Conservation (phyloP, 768 basidiomycete species). For the Neoboletus brunneissimus region DNA sequence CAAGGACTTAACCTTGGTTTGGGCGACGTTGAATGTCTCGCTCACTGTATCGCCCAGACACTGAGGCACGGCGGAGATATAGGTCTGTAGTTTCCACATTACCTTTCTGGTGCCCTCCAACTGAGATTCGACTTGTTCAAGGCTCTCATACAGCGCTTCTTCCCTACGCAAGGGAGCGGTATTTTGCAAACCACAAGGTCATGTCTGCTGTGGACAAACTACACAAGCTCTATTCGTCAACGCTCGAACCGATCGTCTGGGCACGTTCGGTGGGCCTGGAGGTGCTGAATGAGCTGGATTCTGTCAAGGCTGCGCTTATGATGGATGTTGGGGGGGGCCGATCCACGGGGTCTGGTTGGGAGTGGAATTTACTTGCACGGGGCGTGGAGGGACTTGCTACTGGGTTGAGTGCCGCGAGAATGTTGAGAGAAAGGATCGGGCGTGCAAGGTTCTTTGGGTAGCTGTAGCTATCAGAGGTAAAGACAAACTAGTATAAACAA, state of each 20-base stretch:
- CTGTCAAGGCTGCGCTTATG: slow-evolving; percentile 83
- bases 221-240: slow-evolving; percentile 78
- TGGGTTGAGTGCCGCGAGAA: slow-evolving; percentile 33
- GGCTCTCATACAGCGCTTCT: slow-evolving; percentile 73
- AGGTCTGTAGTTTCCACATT: slow-evolving; percentile 44
- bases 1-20: slow-evolving; percentile 96
- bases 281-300: slow-evolving; percentile 84
- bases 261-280: slow-evolving; percentile 85
- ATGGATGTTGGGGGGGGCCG: slow-evolving; percentile 59
- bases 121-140: slow-evolving; percentile 24
- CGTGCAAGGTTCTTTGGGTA: background rate
- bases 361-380: slow-evolving; percentile 35
- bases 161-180: slow-evolving; percentile 78
- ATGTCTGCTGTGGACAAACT: slow-evolving; percentile 87
- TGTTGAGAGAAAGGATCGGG: slow-evolving; percentile 24
- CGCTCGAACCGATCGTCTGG: slow-evolving; percentile 74
- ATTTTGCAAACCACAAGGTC: slow-evolving; percentile 81
- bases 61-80: slow-evolving; percentile 73
- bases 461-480: background rate
- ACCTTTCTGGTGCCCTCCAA: background rate
- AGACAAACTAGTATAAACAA: slow-evolving; percentile 20
- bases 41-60: slow-evolving; percentile 58
- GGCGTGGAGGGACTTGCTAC: slow-evolving; percentile 45
- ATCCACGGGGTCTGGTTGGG: slow-evolving; percentile 31
- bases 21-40: slow-evolving; percentile 74